Evolutionary conservation across 1,139 yeast species (phyloP).

Genomic region (Zygosaccharomyces sapae): DNA sequence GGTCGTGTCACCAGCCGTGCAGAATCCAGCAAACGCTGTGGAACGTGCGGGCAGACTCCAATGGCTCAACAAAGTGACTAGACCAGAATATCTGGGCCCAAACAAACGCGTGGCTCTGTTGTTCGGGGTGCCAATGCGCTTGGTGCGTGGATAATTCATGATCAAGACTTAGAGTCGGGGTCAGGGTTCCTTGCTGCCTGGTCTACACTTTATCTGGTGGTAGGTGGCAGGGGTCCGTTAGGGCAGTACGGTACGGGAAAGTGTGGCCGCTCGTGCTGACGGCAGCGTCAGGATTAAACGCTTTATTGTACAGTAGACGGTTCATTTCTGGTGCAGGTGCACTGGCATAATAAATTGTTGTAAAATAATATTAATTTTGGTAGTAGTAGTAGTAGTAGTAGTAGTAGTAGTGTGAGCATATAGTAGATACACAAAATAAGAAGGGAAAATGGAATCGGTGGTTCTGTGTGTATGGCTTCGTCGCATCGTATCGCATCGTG

Average conservation of each 20-base stretch:
- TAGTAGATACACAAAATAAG: background rate
- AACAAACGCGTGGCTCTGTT: constrained; percentile 44
- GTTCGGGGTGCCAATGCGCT: constrained; percentile 71
- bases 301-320: constrained; percentile 63
- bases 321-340: constrained; percentile 43
- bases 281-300: constrained; percentile 57
- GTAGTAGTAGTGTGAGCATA: background rate
- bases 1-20: constrained; percentile 36
- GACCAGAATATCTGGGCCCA: constrained; percentile 41
- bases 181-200: constrained; percentile 87
- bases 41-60: constrained; percentile 11
- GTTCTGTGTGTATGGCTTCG: background rate
- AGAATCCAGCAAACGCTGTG: constrained; percentile 14
- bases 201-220: constrained; percentile 72
- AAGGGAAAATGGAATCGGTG: background rate
- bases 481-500: background rate
- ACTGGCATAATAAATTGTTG: constrained; percentile 10
- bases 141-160: constrained; percentile 78
- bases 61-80: constrained; percentile 13
- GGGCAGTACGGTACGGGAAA: constrained; percentile 42
- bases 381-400: background rate
- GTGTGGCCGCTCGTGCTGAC: constrained; percentile 61
- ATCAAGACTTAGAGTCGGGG: constrained; percentile 78
- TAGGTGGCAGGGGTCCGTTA: constrained; percentile 64
- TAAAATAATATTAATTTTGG: too few species aligned